A percentile compares a stretch with the other conserved stretches of the same genome.
Conservation (phyloP, 768 basidiomycete genomes). For the Rhodocollybia butyracea region DNA sequence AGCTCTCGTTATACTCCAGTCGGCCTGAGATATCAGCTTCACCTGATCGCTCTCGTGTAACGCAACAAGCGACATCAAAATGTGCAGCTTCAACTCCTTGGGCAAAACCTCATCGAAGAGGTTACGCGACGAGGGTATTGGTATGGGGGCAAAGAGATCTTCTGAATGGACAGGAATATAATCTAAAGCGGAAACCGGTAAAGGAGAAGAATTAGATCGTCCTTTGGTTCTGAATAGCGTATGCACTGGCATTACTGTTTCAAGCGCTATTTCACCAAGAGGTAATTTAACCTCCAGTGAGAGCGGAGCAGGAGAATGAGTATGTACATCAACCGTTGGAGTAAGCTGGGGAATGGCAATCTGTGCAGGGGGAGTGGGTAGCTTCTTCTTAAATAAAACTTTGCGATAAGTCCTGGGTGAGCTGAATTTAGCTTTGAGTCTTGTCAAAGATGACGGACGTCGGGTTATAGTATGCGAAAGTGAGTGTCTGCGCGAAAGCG, state of each 20-base stretch:
- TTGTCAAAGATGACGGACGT: conserved; percentile 43
- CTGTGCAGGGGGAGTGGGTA: not conserved
- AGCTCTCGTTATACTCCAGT: conserved; percentile 64
- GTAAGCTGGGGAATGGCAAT: conserved; percentile 1
- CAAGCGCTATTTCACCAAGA: not conserved
- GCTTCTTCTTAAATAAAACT: conserved; percentile 48
- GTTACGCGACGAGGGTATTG: conserved; percentile 41
- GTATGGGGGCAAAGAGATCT: conserved; percentile 52
- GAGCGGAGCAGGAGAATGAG: not conserved
- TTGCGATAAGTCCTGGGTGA: conserved; percentile 44
- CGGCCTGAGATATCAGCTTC: conserved; percentile 36
- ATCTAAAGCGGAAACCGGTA: conserved; percentile 60
- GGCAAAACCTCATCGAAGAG: conserved; percentile 73
- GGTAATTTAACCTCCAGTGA: conserved; percentile 1
- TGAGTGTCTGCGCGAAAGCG: conserved; percentile 50
- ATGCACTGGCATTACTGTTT: not conserved
- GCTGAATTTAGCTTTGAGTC: conserved; percentile 45
- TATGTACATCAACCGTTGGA: not conserved
- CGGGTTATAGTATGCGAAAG: conserved; percentile 50
- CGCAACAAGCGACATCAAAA: conserved; percentile 53
- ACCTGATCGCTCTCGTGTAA: conserved; percentile 60
- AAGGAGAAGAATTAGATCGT: conserved; percentile 63
- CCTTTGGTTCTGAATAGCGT: conserved; percentile 41
- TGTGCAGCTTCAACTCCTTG: conserved; percentile 61
- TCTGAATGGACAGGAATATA: conserved; percentile 46